phyloP scores from a whole-genome alignment of 148 eudicot species.

The Fagopyrum homotropicum region DNA sequence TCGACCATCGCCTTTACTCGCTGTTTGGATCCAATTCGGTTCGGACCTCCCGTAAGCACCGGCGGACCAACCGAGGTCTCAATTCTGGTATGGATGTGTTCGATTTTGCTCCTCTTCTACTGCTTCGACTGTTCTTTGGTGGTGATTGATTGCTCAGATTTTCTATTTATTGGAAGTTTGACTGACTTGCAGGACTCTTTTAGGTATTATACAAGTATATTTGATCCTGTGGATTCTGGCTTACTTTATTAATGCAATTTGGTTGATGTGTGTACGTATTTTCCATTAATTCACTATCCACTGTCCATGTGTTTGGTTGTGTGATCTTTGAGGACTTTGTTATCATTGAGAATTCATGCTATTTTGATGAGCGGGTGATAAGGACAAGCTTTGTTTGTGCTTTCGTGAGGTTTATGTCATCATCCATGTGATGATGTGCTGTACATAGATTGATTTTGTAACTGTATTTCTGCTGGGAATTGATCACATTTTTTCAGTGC shows the following conservation, averaged over 20 bases:
- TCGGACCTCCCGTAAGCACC: conserved; percentile 20
- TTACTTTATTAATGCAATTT: conserved; percentile 22
- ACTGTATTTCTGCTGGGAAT: background rate
- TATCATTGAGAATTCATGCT: conserved; percentile 4
- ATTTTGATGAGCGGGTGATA: background rate
- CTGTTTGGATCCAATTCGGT: conserved; percentile 34
- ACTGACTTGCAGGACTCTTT: background rate
- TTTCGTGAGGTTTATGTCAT: background rate
- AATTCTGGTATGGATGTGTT: conserved; percentile 27
- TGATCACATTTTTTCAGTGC: background rate
- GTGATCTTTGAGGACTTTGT: background rate
- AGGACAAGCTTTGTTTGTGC: background rate
- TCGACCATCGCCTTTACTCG: conserved; percentile 22
- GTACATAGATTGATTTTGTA: background rate
- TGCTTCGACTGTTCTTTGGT: background rate
- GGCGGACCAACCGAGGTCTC: conserved; percentile 35
- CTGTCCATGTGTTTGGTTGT: background rate
- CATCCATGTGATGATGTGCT: background rate
- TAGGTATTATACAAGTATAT: background rate
- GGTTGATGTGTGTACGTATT: conserved; percentile 11
- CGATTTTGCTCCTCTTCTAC: background rate
- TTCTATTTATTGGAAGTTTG: background rate
- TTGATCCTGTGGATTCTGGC: conserved; percentile 10
- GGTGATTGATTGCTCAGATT: background rate
- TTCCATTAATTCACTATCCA: no score